Evolutionary conservation across 352 stramenopile genomes (phyloP).

Genomic region (Globisporangium middletonii): DNA sequence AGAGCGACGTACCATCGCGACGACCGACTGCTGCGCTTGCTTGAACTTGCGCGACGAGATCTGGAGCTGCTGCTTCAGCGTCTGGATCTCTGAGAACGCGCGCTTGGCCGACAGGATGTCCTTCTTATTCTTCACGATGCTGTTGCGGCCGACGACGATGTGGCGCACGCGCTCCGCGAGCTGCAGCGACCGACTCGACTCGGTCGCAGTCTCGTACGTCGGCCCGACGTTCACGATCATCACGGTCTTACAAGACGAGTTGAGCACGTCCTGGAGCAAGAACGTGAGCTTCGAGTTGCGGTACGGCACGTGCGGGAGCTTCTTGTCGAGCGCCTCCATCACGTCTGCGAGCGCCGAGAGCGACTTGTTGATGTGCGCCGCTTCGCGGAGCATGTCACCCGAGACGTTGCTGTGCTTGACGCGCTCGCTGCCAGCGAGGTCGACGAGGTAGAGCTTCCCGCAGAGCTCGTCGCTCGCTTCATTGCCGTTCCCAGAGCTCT

Average conservation of each 20-base stretch:
- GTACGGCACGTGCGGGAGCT: conserved; percentile 92
- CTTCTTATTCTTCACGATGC: conserved; percentile 82
- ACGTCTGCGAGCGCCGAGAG: conserved; percentile 92
- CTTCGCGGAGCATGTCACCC: conserved; percentile 77
- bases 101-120: conserved; percentile 89
- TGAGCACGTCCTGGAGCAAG: conserved; percentile 92
- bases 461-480: conserved; percentile 44
- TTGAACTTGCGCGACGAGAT: conserved; percentile 77
- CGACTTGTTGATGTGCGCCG: conserved; percentile 84
- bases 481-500: conserved; percentile 22
- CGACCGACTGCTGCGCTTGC: conserved; percentile 88
- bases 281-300: conserved; percentile 98
- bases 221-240: conserved; percentile 93
- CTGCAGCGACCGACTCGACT: conserved; percentile 86
- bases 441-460: conserved; percentile 90
- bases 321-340: conserved; percentile 90
- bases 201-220: conserved; percentile 69
- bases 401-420: conserved; percentile 89
- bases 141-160: conserved; percentile 73
- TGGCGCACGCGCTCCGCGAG: conserved; percentile 79
- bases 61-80: conserved; percentile 90
- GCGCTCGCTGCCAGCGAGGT: conserved; percentile 89
- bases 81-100: conserved; percentile 92
- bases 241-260: conserved; percentile 88
- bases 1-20: conserved; percentile 80